Percentiles rank a stretch among this genome's conserved stretches.
phyloP scores from a whole-genome alignment of 2,329 filamentous ascomycete genomes.

The Pseudopyrenochaeta lycopersici region DNA sequence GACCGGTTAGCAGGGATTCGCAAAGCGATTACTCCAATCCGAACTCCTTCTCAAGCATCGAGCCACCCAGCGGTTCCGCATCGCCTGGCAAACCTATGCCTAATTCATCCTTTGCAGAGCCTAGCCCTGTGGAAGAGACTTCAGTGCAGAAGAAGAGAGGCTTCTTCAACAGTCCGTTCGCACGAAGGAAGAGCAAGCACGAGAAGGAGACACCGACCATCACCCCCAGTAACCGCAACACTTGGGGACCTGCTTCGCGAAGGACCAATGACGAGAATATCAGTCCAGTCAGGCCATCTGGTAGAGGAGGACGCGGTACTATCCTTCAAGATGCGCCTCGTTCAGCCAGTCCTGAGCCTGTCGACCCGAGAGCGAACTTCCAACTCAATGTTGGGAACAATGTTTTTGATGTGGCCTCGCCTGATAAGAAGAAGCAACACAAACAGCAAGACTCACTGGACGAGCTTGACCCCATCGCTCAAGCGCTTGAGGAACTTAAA shows the following conservation, averaged over 20 bases:
- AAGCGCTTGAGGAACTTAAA: constrained; percentile 91
- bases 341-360: constrained; percentile 72
- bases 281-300: constrained; percentile 54
- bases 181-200: constrained; percentile 84
- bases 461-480: constrained; percentile 86
- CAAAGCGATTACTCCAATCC: constrained; percentile 91
- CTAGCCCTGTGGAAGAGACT: constrained; percentile 39
- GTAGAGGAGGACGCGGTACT: constrained; percentile 36
- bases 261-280: constrained; percentile 52
- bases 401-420: constrained; percentile 88
- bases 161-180: constrained; percentile 93
- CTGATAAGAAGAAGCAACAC: constrained; percentile 66
- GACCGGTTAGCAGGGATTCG: constrained; percentile 85
- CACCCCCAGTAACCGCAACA: constrained; percentile 58
- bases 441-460: constrained; percentile 59
- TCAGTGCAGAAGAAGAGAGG: constrained; percentile 77
- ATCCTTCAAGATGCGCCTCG: constrained; percentile 41
- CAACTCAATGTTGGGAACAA: constrained; percentile 96
- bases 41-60: constrained; percentile 87
- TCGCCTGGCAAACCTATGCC: constrained; percentile 73
- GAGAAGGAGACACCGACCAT: constrained; percentile 70
- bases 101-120: constrained; percentile 27
- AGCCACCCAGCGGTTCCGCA: constrained; percentile 75
- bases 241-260: constrained; percentile 59
- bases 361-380: constrained; percentile 90